Evolutionary conservation across 2,329 filamentous ascomycete genomes (phyloP), one percentile per base, ranked within the genome.

Genomic region (Ascochyta rabiei): DNA sequence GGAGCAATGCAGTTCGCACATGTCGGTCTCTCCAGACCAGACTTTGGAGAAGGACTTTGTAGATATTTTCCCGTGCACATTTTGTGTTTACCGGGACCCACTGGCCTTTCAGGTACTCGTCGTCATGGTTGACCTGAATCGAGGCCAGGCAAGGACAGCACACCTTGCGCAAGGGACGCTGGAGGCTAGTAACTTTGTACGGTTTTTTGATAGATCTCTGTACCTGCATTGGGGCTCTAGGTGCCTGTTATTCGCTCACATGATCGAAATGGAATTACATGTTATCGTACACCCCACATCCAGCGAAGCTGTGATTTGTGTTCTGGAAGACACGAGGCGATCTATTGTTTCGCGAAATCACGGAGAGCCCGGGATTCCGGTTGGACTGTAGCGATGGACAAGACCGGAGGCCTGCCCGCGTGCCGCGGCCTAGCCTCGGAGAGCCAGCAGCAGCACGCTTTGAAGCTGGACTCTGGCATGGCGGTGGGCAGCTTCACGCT

Each of bases 271-370:
- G 12, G 37, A 55, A 49, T 54, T 55, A 16, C 35, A 50, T 38
- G 28, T 50, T 47, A 47, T 50, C 37, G 37, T 8, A 15, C 18
- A 49, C 41, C 42, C 46, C 46, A 55, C 46, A 23, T 16, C 21
- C 31, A 31, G 38, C 33, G 44, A 48, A 53, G 38, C 44, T 53
- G 52, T 55, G 52, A 55, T 50, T 55, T 46, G 47, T 42, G 41
- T 50, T 55, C 35, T 55, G 47, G 46, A 55, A 47, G 47, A 50
- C 46, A 33, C 35, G 41, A 55, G 52, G 52, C 52, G 52, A 55
- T 55, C 52, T 55, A 55, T 55, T 37, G 52, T 55, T 55, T 55
- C 52, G 52, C 46, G 52, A 55, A 55, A 50, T 47, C 52, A 55
- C 46, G 52, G 46, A 55, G 52, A 47, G 52, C 42, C 52, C 41